Evolutionary conservation across 2,329 filamentous ascomycete genomes (phyloP).

Genomic region (Ramularia collo-cygni): DNA sequence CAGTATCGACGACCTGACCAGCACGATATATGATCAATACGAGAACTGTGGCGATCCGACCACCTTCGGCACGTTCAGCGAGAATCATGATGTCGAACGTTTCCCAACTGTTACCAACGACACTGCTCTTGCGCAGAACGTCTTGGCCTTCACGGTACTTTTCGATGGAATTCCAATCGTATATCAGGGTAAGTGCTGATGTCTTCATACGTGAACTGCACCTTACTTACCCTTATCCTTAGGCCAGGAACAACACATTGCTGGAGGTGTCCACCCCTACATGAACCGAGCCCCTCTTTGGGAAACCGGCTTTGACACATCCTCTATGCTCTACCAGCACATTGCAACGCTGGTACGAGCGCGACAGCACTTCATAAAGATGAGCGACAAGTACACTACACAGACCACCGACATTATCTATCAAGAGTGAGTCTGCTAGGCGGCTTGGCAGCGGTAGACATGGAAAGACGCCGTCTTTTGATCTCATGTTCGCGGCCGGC

Average conservation of each 20-base stretch:
- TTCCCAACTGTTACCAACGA: constrained; percentile 34
- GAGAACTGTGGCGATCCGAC: constrained; percentile 33
- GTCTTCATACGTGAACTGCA: too few relatives aligned
- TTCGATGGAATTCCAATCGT: constrained; percentile 39
- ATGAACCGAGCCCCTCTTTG: constrained; percentile 36
- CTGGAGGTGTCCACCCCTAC: constrained; percentile 25
- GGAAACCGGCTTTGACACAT: constrained; percentile 34
- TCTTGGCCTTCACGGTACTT: constrained; percentile 34
- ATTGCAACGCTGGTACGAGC: constrained; percentile 36
- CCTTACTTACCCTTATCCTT: too few relatives aligned
- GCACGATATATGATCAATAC: constrained; percentile 29
- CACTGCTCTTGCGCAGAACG: constrained; percentile 33
- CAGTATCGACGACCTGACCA: constrained; percentile 34
- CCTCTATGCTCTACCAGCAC: constrained; percentile 36
- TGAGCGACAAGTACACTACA: constrained; percentile 35
- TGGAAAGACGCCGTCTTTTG: too few relatives aligned
- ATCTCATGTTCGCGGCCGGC: too few relatives aligned
- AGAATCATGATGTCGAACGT: constrained; percentile 38
- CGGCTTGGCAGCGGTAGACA: too few relatives aligned
- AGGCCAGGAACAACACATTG: constrained; percentile 36
- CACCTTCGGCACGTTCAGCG: constrained; percentile 33
- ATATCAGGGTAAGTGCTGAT: constrained; percentile 35
- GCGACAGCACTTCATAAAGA: constrained; percentile 36
- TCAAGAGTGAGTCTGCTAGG: constrained; percentile 32
- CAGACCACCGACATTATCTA: constrained; percentile 40